Evolutionary conservation across 1,284 basidiomycete species (phyloP).

Genomic region (Wolfiporia cocos): DNA sequence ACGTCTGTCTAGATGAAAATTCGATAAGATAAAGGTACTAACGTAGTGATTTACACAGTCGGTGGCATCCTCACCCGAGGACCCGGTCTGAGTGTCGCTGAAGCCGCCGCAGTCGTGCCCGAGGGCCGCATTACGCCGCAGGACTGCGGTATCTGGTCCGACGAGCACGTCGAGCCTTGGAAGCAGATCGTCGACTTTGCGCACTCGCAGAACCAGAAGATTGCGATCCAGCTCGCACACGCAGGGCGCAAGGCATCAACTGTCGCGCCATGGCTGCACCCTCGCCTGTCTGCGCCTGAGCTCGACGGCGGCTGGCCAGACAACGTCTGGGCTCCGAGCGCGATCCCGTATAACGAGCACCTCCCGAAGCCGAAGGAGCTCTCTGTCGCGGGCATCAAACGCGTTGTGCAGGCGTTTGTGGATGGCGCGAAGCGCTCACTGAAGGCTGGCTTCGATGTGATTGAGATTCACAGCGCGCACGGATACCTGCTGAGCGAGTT

Average conservation of each 20-base stretch:
- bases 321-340: constrained; percentile 39
- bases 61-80: constrained; percentile 46
- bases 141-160: constrained; percentile 70
- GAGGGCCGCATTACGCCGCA: constrained; percentile 74
- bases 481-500: constrained; percentile 35
- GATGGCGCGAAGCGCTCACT: constrained; percentile 37
- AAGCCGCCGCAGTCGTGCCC: constrained; percentile 66
- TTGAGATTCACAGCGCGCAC: constrained; percentile 57
- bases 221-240: constrained; percentile 74
- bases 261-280: constrained; percentile 52
- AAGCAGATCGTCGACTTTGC: constrained; percentile 62
- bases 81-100: constrained; percentile 53
- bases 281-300: constrained; percentile 24
- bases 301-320: constrained; percentile 59
- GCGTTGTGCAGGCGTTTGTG: constrained; percentile 41
- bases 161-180: constrained; percentile 59
- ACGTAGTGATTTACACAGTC: too few species aligned
- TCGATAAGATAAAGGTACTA: too few species aligned
- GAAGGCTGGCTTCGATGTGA: constrained; percentile 50
- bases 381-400: constrained; percentile 38
- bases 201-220: constrained; percentile 54
- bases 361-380: constrained; percentile 51
- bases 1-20: too few species aligned
- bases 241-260: constrained; percentile 71
- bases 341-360: constrained; percentile 42